Base-by-base conservation (phyloP, 164 flowering plant species). In the Tetracentron sinense region DNA sequence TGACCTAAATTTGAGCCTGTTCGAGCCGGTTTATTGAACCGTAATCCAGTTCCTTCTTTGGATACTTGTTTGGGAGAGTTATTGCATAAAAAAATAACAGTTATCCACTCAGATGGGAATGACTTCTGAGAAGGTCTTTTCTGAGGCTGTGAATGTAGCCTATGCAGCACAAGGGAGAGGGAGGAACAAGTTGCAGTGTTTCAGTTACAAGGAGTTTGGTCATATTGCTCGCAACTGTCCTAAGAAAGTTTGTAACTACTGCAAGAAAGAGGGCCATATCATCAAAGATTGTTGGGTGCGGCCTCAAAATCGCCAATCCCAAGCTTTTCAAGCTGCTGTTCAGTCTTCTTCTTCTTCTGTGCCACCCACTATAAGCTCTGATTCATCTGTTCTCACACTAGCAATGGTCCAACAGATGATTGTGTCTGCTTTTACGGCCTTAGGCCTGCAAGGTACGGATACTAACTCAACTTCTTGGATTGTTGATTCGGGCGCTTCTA, bases 331-430 rank as follows among this genome's bases (percentile, higher is more conserved):
- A 25, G 55, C 30, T 52, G 38, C 38, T 4, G 38, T 33, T 10
- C 4, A 33, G 6, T 4, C 38, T 4, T 33, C 4, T 33, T 33
- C 38, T 33, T 33, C 38, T 33, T 10, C 38, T 33, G 38, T 33
- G 10, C 6, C 4, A 10, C 10, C 38, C 55, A 23, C 30, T 23
- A 21, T 23, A 23, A 52, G 30, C 55, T 6, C 55, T 52, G 30
- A 26, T 4, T 26, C 28, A 52, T 52, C 29, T 52, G 55, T 52
- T 52, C 55, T 52, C 30, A 52, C 55, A 49, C 53, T 7, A 10
- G 53, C 53, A 14, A 49, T 49, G 53, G 53, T 49, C 53, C 53
- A 49, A 49, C 55, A 52, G 16, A 52, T 52, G 55, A 52, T 52
- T 52, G 55, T 26, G 28, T 52, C 55, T 11, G 30, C 55, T 26